phyloP scores from a whole-genome alignment of 257 asterid genomes.

The Penstemon newberryi region DNA sequence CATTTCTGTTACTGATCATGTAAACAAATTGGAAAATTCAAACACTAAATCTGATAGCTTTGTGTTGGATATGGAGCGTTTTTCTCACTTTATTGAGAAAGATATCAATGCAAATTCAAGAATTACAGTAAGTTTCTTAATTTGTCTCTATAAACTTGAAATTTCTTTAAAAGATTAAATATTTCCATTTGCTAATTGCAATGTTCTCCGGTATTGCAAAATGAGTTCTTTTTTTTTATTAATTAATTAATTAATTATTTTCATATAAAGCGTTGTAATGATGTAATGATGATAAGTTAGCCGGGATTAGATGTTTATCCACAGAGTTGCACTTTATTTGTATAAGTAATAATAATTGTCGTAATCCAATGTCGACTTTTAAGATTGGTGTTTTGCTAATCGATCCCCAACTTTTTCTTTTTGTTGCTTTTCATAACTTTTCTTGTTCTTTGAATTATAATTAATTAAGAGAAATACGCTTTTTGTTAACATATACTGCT shows the following conservation, averaged over 20 bases:
- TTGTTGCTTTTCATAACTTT: constrained; percentile 13
- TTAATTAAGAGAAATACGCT: background rate
- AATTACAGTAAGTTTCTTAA: constrained; percentile 44
- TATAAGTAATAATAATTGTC: background rate
- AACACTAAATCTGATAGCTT: constrained; percentile 48
- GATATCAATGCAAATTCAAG: constrained; percentile 58
- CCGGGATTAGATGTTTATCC: constrained; percentile 6
- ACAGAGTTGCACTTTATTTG: constrained; percentile 20
- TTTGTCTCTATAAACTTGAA: background rate
- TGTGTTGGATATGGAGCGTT: constrained; percentile 69
- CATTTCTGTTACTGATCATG: constrained; percentile 38
- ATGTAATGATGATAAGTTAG: constrained; percentile 9
- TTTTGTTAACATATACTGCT: constrained; percentile 23
- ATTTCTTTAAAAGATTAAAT: background rate
- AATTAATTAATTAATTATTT: background rate
- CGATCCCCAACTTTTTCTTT: constrained; percentile 1
- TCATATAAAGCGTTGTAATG: background rate
- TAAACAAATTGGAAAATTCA: constrained; percentile 32
- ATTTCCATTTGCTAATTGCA: background rate
- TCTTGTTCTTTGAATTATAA: constrained; percentile 9
- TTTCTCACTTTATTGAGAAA: constrained; percentile 52
- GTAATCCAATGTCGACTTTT: constrained; percentile 24
- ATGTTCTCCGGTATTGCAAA: constrained; percentile 1
- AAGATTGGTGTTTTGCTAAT: constrained; percentile 24
- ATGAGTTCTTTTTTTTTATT: constrained; percentile 1